These are phyloP conservation scores for Lactifluus echinatus DNA, from an alignment of 768 basidiomycete species.

Conservation along the genomic window DNA sequence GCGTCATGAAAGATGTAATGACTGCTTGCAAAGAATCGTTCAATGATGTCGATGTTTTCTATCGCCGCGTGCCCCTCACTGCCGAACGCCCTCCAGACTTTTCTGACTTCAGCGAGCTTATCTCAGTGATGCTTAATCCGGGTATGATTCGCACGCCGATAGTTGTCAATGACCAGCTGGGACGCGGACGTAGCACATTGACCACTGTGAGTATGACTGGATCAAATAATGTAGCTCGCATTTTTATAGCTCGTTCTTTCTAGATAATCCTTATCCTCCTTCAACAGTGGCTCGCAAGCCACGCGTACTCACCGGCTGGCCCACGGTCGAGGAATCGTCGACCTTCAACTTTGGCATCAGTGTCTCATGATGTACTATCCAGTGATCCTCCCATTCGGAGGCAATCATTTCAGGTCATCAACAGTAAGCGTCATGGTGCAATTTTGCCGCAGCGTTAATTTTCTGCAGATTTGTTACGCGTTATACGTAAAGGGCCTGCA, in stretches of 20 bases:
- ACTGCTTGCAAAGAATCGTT: slow-evolving; percentile 36
- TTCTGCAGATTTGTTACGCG: slow-evolving; percentile 63
- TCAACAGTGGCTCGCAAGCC: slow-evolving; percentile 64
- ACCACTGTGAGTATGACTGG: slow-evolving; percentile 53
- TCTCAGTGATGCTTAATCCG: slow-evolving; percentile 67
- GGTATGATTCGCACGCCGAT: slow-evolving; percentile 66
- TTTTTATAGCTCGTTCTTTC: neutral
- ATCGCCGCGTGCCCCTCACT: slow-evolving; percentile 86
- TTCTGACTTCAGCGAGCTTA: slow-evolving; percentile 63
- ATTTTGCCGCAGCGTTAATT: slow-evolving; percentile 6
- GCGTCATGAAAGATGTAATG: slow-evolving; percentile 88
- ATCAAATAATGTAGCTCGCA: neutral
- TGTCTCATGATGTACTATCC: slow-evolving; percentile 28
- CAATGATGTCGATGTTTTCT: slow-evolving; percentile 57
- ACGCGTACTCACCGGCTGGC: slow-evolving; percentile 29
- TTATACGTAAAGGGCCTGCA: slow-evolving; percentile 75
- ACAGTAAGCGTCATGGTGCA: slow-evolving; percentile 46
- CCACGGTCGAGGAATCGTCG: slow-evolving; percentile 32
- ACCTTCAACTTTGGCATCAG: slow-evolving; percentile 37
- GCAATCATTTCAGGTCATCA: slow-evolving; percentile 80
- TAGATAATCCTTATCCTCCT: slow-evolving; percentile 79
- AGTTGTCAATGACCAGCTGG: slow-evolving; percentile 93
- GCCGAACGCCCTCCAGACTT: slow-evolving; percentile 78
- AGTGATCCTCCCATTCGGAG: slow-evolving; percentile 28
- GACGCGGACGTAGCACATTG: slow-evolving; percentile 83